Evolutionary conservation across 257 asterid genomes (phyloP).

Genomic region (Petunia axillaris): DNA sequence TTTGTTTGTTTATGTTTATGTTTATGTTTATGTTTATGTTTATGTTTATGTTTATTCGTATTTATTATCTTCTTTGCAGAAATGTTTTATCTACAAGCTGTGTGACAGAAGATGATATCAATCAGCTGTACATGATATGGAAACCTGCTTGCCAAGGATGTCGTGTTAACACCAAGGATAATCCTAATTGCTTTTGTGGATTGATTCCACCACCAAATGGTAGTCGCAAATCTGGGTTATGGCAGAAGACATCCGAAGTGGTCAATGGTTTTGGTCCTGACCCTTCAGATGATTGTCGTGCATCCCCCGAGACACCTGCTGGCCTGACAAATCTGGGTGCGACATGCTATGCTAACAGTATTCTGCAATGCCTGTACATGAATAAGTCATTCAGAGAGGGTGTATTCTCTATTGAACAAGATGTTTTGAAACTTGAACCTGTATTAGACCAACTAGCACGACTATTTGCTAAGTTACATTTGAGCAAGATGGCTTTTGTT

Average conservation of each 20-base stretch:
- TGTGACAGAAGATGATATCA: slow-evolving; percentile 72
- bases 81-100: slow-evolving; percentile 59
- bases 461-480: slow-evolving; percentile 87
- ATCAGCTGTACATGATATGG: slow-evolving; percentile 79
- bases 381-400: slow-evolving; percentile 86
- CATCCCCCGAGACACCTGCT: slow-evolving; percentile 76
- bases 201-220: slow-evolving; percentile 81
- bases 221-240: slow-evolving; percentile 86
- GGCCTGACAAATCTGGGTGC: slow-evolving; percentile 99
- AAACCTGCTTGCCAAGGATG: slow-evolving; percentile 95
- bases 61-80: slow-evolving; percentile 48
- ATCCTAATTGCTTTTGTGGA: slow-evolving; percentile 98
- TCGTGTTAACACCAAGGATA: slow-evolving; percentile 91
- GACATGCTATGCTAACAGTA: slow-evolving; percentile 98
- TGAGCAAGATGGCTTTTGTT: slow-evolving; percentile 87
- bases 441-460: slow-evolving; percentile 78
- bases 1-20: slow-evolving; percentile 2
- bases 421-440: slow-evolving; percentile 68
- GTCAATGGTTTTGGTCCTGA: slow-evolving; percentile 80
- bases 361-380: slow-evolving; percentile 91
- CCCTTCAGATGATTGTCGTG: slow-evolving; percentile 74
- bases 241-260: slow-evolving; percentile 93
- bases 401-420: slow-evolving; percentile 83
- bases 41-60: background rate
- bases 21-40: background rate